Evolutionary conservation across 768 basidiomycete species (phyloP), one percentile per base, ranked within the genome.

Genomic region (Collybia nuda): DNA sequence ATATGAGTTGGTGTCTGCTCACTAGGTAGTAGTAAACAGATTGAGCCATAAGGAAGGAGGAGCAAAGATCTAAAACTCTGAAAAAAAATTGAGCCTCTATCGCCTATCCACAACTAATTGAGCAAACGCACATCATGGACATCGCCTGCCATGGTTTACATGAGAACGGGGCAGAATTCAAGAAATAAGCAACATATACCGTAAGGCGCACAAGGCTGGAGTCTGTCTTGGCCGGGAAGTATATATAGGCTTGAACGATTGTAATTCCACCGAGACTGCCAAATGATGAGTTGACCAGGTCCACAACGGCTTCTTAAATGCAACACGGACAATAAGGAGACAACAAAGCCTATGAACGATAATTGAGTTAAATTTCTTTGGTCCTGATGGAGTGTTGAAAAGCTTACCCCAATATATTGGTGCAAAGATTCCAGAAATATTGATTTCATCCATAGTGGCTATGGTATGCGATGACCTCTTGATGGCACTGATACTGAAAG

Each of bases 11-110:
- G 3, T 43, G 15, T 14, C 40, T 36, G 52, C 62, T 35, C 42
- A 75, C 76, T 47, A 76, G 58, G 50, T 78, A 78, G 53, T 74
- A 72, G 55, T 74, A 76, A 22, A 78, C 61, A 2, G 74, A 74
- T 54, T 77, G 71, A 1, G 71, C 73, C 8, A 74, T 67, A 11
- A 78, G 60, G 19, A 60, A 60, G 1, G 74, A 72, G 1, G 74
- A 76, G 0, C 62, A 48, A 7, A 77, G 40, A 40, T 78, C 75
- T 19, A 77, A 57, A 22, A 66, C 37, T 40, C 67, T 68, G 21
- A 60, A n/a, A 32, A 4, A 15, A 18, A 8, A 32, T 28, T 28
- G 8, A 37, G 8, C 23, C 29, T 53, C 21, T 17, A 18, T 19
- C 4, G 47, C 22, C 26, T n/a, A 36, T 6, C 15, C 18, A 17